Percentiles rank a stretch among this genome's conserved stretches.
Conservation (phyloP, 495 filamentous ascomycete species). For the Acidomyces sp. region DNA sequence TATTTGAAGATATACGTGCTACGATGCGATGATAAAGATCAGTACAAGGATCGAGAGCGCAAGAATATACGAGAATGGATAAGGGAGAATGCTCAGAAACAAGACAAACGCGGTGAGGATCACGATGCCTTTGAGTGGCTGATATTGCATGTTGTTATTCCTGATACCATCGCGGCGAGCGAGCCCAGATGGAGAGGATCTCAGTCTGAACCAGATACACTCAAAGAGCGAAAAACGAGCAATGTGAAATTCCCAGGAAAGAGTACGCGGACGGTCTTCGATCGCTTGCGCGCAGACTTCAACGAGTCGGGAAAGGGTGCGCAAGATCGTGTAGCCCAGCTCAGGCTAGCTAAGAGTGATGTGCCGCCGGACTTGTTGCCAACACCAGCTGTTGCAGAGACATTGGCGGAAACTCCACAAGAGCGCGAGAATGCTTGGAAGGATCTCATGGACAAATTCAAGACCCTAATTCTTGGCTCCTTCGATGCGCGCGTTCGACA, state of each 20-base stretch:
- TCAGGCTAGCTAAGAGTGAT: conserved; percentile 50
- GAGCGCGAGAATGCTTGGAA: conserved; percentile 61
- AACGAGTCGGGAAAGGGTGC: conserved; percentile 68
- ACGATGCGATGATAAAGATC: conserved; percentile 86
- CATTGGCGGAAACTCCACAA: conserved; percentile 45
- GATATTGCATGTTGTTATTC: conserved; percentile 77
- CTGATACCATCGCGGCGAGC: conserved; percentile 61
- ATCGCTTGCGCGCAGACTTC: conserved; percentile 86
- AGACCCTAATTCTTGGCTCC: conserved; percentile 70
- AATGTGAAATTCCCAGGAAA: conserved; percentile 61
- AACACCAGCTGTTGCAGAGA: conserved; percentile 22
- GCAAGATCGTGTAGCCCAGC: conserved; percentile 70
- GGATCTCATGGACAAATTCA: conserved; percentile 76
- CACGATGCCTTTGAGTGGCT: conserved; percentile 98
- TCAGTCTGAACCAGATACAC: conserved; percentile 29
- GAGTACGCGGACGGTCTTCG: conserved; percentile 64
- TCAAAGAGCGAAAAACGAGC: conserved; percentile 33
- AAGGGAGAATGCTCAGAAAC: conserved; percentile 51
- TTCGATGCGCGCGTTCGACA: conserved; percentile 85
- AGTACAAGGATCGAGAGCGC: conserved; percentile 67
- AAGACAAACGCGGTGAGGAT: conserved; percentile 53
- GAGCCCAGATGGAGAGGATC: conserved; percentile 42
- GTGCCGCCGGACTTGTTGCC: conserved; percentile 27
- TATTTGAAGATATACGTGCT: conserved; percentile 86
- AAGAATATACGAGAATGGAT: conserved; percentile 83